These are phyloP conservation scores for Claviceps maximensis DNA, from an alignment of 2,329 filamentous ascomycete species.

Conservation along the genomic window DNA sequence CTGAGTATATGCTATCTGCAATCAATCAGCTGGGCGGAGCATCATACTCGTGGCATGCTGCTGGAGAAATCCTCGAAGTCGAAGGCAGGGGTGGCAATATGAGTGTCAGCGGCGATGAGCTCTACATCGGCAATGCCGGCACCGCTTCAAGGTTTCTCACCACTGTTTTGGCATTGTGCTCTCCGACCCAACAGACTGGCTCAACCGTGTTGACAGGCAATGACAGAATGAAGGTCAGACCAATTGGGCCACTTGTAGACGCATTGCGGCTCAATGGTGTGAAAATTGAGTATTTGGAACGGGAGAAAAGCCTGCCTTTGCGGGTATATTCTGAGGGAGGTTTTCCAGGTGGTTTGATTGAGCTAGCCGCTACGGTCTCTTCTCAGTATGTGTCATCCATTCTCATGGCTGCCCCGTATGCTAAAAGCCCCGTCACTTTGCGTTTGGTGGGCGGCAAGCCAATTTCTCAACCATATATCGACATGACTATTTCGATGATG, in stretches of 20 bases:
- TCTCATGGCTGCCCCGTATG: conserved; percentile 92
- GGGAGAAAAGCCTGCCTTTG: conserved; percentile 70
- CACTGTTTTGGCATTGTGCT: conserved; percentile 75
- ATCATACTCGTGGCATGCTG: conserved; percentile 85
- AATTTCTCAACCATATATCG: conserved; percentile 92
- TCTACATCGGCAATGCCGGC: conserved; percentile 93
- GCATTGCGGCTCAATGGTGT: conserved; percentile 79
- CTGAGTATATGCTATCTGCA: conserved; percentile 94
- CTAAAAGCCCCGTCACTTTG: conserved; percentile 83
- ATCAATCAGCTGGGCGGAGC: conserved; percentile 73
- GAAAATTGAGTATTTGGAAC: conserved; percentile 73
- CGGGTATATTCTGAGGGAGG: conserved; percentile 71
- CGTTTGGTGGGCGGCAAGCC: conserved; percentile 90
- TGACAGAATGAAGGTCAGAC: conserved; percentile 87
- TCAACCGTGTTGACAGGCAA: conserved; percentile 85
- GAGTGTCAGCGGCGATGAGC: conserved; percentile 56
- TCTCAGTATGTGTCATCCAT: conserved; percentile 99
- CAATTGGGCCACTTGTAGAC: conserved; percentile 86
- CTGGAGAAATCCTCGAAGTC: conserved; percentile 81
- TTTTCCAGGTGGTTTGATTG: conserved; percentile 74
- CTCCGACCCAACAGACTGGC: conserved; percentile 41
- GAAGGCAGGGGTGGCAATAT: conserved; percentile 82
- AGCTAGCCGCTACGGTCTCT: conserved; percentile 86
- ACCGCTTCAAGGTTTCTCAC: conserved; percentile 93
- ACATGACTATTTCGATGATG: conserved; percentile 99